Percentiles rank a stretch among this genome's conserved stretches.
Conservation (phyloP, 2,329 filamentous ascomycete species). For the Rhytidhysteron rufulum region DNA sequence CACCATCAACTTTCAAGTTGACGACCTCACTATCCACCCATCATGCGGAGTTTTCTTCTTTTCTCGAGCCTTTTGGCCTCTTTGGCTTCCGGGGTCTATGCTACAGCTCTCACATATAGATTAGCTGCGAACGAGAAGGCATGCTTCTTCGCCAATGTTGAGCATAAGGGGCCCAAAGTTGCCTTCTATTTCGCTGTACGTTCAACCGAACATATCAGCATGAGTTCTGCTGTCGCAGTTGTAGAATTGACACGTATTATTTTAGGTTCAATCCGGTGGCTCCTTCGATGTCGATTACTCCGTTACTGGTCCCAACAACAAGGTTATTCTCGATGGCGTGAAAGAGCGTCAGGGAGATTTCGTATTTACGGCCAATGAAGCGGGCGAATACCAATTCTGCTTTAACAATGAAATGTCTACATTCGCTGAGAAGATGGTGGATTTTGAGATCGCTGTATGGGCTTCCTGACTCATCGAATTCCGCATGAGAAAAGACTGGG, state of each 20-base stretch:
- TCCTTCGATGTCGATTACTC: slow-evolving; percentile 96
- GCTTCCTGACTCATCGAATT: background rate
- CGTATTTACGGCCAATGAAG: slow-evolving; percentile 86
- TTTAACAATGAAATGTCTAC: slow-evolving; percentile 99
- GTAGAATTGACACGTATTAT: no score
- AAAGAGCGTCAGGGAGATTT: slow-evolving; percentile 97
- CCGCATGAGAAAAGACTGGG: no score
- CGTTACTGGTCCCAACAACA: slow-evolving; percentile 77
- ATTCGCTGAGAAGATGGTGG: slow-evolving; percentile 94
- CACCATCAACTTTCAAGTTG: background rate
- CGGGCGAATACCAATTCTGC: slow-evolving; percentile 93
- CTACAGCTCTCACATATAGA: slow-evolving; percentile 93
- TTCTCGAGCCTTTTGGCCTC: slow-evolving; percentile 60
- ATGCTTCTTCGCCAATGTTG: slow-evolving; percentile 85
- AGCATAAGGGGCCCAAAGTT: slow-evolving; percentile 78
- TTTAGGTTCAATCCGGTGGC: slow-evolving; percentile 94
- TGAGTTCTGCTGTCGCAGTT: background rate
- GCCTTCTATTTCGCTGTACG: slow-evolving; percentile 98
- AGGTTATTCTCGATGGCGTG: slow-evolving; percentile 75
- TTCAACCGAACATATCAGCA: slow-evolving; percentile 17
- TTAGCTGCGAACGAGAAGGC: slow-evolving; percentile 86
- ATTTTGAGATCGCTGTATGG: slow-evolving; percentile 92
- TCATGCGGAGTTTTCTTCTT: slow-evolving; percentile 32
- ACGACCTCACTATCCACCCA: slow-evolving; percentile 13
- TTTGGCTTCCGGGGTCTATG: slow-evolving; percentile 66